Percentiles rank a stretch among this genome's conserved stretches.
These are phyloP conservation scores for Ephemerocybe angulata DNA, from an alignment of 768 basidiomycete genomes.

Conservation along the genomic window DNA sequence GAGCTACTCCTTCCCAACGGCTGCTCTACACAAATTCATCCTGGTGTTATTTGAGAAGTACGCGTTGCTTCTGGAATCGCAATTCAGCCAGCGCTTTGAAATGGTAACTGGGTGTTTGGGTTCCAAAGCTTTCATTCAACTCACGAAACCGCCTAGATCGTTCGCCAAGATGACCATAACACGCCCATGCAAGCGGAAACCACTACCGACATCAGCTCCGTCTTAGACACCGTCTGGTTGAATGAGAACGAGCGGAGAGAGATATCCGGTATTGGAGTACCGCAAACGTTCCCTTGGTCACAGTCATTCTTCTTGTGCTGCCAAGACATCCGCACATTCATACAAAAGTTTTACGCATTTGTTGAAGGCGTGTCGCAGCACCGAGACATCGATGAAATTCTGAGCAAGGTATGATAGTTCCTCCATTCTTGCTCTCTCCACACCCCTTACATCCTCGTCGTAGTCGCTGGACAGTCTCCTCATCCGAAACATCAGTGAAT, in stretches of 20 bases:
- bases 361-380: slow-evolving; percentile 93
- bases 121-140: not conserved
- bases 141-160: slow-evolving; percentile 50
- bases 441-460: slow-evolving; percentile 6
- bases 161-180: slow-evolving; percentile 82
- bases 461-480: slow-evolving; percentile 88
- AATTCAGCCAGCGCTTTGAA: slow-evolving; percentile 81
- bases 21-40: slow-evolving; percentile 77
- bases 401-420: slow-evolving; percentile 65
- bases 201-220: slow-evolving; percentile 59
- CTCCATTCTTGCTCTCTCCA: not conserved
- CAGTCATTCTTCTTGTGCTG: slow-evolving; percentile 94
- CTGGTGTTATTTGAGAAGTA: slow-evolving; percentile 91
- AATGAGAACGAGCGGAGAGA: slow-evolving; percentile 59
- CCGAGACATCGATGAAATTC: slow-evolving; percentile 84
- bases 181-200: slow-evolving; percentile 76
- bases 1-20: slow-evolving; percentile 85
- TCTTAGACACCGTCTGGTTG: slow-evolving; percentile 84
- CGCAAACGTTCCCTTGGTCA: slow-evolving; percentile 87
- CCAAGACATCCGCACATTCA: slow-evolving; percentile 83
- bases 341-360: slow-evolving; percentile 95
- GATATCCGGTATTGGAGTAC: slow-evolving; percentile 57
- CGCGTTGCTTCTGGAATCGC: slow-evolving; percentile 70
- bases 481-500: slow-evolving; percentile 68
- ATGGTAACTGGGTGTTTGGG: too few relatives aligned